Conservation (phyloP, 305 asterid species). For the Solanum hybrid region DNA sequence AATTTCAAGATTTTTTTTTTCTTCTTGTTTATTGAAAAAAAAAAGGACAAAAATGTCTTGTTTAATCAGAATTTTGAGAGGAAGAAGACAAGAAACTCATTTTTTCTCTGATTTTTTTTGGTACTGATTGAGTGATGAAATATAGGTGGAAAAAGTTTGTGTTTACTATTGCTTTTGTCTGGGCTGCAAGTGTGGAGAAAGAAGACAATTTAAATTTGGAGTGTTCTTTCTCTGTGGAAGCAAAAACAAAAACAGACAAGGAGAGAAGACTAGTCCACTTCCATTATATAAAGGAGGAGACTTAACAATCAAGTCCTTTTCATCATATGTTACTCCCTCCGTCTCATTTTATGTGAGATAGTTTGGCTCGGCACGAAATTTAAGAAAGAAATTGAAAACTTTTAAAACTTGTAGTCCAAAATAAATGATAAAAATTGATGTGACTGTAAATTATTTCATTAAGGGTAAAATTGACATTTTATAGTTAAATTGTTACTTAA, state of each 20-base stretch:
- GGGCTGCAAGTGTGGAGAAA: background rate
- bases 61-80: constrained; percentile 12
- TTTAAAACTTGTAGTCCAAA: too few relatives aligned
- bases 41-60: constrained; percentile 7
- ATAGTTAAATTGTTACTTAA: too few relatives aligned
- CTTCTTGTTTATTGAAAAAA: too few relatives aligned
- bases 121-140: constrained; percentile 1
- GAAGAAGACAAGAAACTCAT: constrained; percentile 44
- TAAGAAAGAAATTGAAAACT: too few relatives aligned
- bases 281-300: constrained; percentile 10
- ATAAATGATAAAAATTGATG: too few relatives aligned
- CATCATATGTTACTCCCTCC: background rate
- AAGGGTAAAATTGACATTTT: too few relatives aligned
- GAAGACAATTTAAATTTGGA: constrained; percentile 16
- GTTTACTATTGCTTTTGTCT: background rate
- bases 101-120: constrained; percentile 1
- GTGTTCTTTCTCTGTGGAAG: background rate
- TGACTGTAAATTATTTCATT: too few relatives aligned
- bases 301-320: constrained; percentile 3
- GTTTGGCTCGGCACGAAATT: fast-evolving
- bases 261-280: constrained; percentile 3
- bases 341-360: too few relatives aligned
- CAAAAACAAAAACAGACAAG: constrained; percentile 5
- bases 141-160: background rate
- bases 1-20: background rate